Base-by-base conservation (phyloP, 2,329 filamentous ascomycete genomes). In the Fusarium setosum region DNA sequence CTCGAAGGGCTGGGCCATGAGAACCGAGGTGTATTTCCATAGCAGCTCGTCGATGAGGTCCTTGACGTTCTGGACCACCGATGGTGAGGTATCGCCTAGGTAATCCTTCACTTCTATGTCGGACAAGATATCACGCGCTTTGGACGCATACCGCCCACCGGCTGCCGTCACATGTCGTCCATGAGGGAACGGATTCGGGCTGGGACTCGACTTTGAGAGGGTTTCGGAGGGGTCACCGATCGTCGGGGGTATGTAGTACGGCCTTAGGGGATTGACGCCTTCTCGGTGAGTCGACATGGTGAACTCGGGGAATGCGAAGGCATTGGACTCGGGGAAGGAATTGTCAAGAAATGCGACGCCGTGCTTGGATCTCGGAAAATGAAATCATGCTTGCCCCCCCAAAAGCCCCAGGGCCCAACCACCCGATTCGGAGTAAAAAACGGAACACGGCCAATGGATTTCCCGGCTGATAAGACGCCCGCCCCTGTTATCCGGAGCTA, bases 1-100 rank as follows among this genome's bases (percentile, higher is more conserved):
- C 82, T 98, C 96, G 77, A 99, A 98, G 13, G 96, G 96, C 80
- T 99, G 96, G 53, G 93, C 92, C 75, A 97, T 90, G 73, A 98
- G 79, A 21, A 97, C 90, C 58, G 91, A 93, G 13, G 90, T 91
- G 80, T 99, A 99, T 75, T 96, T 95, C 90, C 94, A 96, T 77
- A 97, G 76, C 67, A 96, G 88, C 76, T 94, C 90, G 75, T 98
- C 94, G 45, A 97, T 75, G 61, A 97, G 81, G 64, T 91, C 90
- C 75, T 91, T 92, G 40, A 91, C 83, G 65, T 91, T 91, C 69
- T 92, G 90, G 11, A 93, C 84, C 24, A 89, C 85, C 1, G 92
- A 92, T 0, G 92, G 92, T 24, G 91, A 92, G 20, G 87, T 83
- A 58, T 96, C 93, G 37, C 90, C 85, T 20, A 97, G 82, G 76